Evolutionary conservation across 371 early-diverging fungal genomes (phyloP), one percentile per base, ranked within the genome.

Genomic region (Agmasoma carcini): DNA sequence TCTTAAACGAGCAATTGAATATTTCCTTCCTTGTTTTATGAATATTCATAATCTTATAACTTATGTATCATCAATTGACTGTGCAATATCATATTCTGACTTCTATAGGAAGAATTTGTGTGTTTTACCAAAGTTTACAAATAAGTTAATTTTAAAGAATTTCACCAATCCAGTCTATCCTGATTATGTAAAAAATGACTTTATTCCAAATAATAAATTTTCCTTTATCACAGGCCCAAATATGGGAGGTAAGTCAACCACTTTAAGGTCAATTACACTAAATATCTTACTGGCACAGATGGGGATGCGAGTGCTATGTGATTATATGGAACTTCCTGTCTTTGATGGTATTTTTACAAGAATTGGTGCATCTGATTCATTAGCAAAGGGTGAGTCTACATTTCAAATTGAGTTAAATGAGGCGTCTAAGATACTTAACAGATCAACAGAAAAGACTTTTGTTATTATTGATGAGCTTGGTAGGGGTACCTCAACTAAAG

Each of bases 401-500:
- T 97, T 99, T 74, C 90, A 92, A 90, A 87, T 90, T 0, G 97
- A 99, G 69, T 75, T 97, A 59, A 77, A 81, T 25, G 99, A 99
- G 72, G 92, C 94, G 0, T 79, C 87, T 41, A 84, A 82, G 58
- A 92, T 99, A 55, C 68, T 99, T 41, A 77, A 80, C 12, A 83
- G 90, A 66, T 88, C 92, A 0, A 94, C 96, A 0, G 79, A 80
- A 0, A 79, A 80, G 2, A 90, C 90, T 2, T 82, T 97, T 74
- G 93, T 96, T 17, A 90, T 97, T 50, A 77, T 99, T 55, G 99
- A 99, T 77, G 97, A 99, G 75, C 79, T 96, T 20, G 99, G 97
- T 41, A 81, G 99, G 55, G 99, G 97, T 11, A 99, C 99, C 0
- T 82, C 83, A 41, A 94, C 97, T 0, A 86, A 82, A 77, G 97